phyloP scores from a whole-genome alignment of 2,329 filamentous ascomycete genomes.

The Fusarium decemcellulare region DNA sequence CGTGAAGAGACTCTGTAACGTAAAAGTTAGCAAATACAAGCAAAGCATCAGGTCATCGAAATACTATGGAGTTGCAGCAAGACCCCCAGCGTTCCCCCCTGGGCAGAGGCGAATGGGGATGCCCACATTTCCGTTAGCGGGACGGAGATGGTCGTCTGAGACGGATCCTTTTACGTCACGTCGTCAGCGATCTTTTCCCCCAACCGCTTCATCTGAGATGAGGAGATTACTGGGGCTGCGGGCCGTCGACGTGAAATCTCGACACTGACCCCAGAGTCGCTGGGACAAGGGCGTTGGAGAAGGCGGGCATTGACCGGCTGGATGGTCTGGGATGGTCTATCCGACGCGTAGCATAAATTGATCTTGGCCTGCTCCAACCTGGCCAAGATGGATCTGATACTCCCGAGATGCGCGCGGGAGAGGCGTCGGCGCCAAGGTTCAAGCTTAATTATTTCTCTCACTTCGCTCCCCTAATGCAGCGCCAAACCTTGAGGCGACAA shows the following conservation, averaged over 20 bases:
- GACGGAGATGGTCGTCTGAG: constrained; percentile 7
- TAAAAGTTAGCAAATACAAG: constrained; percentile 41
- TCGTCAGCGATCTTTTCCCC: constrained; percentile 37
- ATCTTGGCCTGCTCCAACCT: background rate
- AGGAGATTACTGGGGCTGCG: constrained; percentile 6
- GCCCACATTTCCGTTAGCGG: background rate
- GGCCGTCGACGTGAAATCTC: background rate
- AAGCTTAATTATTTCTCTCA: constrained; percentile 10
- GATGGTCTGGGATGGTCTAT: background rate
- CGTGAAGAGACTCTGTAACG: constrained; percentile 32
- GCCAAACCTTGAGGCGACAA: background rate
- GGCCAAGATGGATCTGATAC: no score
- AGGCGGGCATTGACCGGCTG: background rate
- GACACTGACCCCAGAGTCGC: background rate
- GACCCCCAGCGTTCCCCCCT: background rate
- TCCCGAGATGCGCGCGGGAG: no score
- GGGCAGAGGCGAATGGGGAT: background rate
- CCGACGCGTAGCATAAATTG: background rate
- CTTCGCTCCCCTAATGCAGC: background rate
- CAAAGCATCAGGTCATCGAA: constrained; percentile 38
- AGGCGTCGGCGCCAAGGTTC: constrained; percentile 15
- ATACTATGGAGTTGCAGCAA: background rate
- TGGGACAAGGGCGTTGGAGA: background rate
- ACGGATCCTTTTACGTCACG: constrained; percentile 35
- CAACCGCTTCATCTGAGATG: constrained; percentile 2